Base-by-base conservation (phyloP, 2,329 filamentous ascomycete genomes). In the Scedosporium minutisporum region DNA sequence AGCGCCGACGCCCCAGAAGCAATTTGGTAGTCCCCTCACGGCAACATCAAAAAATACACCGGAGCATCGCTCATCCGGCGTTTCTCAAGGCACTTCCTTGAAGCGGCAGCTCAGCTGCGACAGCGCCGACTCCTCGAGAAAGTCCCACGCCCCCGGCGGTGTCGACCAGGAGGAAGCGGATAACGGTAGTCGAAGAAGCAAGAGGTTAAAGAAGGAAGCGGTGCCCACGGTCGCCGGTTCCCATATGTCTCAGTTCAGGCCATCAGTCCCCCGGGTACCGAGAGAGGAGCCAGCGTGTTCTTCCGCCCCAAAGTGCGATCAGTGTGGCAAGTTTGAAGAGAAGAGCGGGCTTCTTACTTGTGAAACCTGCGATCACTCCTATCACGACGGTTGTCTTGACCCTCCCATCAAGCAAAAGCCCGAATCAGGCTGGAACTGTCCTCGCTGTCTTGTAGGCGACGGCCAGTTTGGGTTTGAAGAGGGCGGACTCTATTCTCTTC, bases 381-480 rank as follows among this genome's bases (percentile, higher is more conserved):
- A 85, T 70, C 95, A 99, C 71, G 90, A 88, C 68, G 82, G 86
- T 64, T 99, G 95, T 70, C 83, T 97, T 21, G 95, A 99, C 66
- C 93, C 93, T 41, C 91, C 90, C 1, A 77, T 96, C 53, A 89
- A 88, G 68, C 78, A 82, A 7, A 86, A 89, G 66, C 91, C 92
- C 0, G 89, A 95, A 25, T 82, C 87, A 61, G 95, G 97, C 70
- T 99, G 95, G 95, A 93, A 97, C 72, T 99, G 95, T 68, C 89
- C 95, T 0, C 86, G 92, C 70, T 99, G 95, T 72, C 83, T 99
- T 27, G 95, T 99, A 25, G 95, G 95, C 57, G 96, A 96, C 63
- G 93, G 93, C 46, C 92, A 97, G 67, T 99, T 96, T 69, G 95
- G 95, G 0, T 99, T 99, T 65, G 93, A 97, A 71, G 95, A 99